phyloP scores from a whole-genome alignment of 306 rosid genomes.

The Quercus suber region DNA sequence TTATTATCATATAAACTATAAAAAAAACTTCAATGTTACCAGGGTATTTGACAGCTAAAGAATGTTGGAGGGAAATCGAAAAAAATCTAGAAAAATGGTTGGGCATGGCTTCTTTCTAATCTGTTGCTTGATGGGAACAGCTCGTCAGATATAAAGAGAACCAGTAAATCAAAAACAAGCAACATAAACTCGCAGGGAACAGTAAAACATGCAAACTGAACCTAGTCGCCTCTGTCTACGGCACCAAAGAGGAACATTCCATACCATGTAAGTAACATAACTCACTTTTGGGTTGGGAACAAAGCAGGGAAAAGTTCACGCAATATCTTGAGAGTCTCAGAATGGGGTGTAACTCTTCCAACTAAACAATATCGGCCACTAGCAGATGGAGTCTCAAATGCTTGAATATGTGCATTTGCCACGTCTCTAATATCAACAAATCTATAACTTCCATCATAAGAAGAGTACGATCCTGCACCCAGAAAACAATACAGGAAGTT shows the following conservation, averaged over 20 bases:
- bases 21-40: too few relatives aligned
- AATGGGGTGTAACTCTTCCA: slow-evolving; percentile 48
- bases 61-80: too few relatives aligned
- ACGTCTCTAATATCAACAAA: slow-evolving; percentile 83
- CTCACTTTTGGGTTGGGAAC: slow-evolving; percentile 57
- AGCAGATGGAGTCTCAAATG: slow-evolving; percentile 77
- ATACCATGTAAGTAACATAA: neutral
- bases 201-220: too few relatives aligned
- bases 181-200: too few relatives aligned
- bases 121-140: too few relatives aligned
- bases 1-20: too few relatives aligned
- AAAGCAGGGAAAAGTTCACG: slow-evolving; percentile 48
- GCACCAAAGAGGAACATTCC: neutral
- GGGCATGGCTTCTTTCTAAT: too few relatives aligned
- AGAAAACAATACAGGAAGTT: neutral
- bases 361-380: slow-evolving; percentile 62
- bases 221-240: too few relatives aligned
- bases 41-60: too few relatives aligned
- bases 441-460: slow-evolving; percentile 34
- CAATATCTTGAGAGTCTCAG: slow-evolving; percentile 48
- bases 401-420: slow-evolving; percentile 67
- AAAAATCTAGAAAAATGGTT: too few relatives aligned
- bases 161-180: too few relatives aligned
- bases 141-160: too few relatives aligned
- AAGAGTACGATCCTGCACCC: slow-evolving; percentile 53